These are phyloP conservation scores for Kandelia obovata DNA, from an alignment of 345 rosid genomes.

Conservation along the genomic window DNA sequence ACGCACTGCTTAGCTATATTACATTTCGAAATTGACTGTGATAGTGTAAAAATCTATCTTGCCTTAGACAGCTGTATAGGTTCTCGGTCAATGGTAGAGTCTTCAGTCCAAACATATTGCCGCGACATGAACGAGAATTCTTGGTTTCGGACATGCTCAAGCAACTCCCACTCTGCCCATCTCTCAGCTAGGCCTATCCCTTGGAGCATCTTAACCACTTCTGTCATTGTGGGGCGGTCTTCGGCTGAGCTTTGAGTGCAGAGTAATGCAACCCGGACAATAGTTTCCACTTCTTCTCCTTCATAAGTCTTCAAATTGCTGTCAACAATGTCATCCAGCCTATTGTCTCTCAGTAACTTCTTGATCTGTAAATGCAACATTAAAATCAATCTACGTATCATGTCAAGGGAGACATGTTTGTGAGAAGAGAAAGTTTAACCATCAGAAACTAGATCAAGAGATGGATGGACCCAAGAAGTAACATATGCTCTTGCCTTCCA, in stretches of 20 bases:
- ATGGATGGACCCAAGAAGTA: too few species aligned
- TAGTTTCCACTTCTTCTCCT: constrained; percentile 60
- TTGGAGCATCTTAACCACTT: constrained; percentile 73
- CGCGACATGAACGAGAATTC: constrained; percentile 49
- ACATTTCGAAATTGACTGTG: not conserved
- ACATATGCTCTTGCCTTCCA: too few species aligned
- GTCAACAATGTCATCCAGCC: constrained; percentile 75
- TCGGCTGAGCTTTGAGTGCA: constrained; percentile 80
- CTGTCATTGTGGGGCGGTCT: constrained; percentile 66
- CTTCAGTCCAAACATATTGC: constrained; percentile 65
- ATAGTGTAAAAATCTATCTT: constrained; percentile 33
- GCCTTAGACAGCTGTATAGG: constrained; percentile 74
- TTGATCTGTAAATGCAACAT: constrained; percentile 45
- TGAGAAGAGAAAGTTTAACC: too few species aligned
- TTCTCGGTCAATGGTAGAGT: constrained; percentile 60
- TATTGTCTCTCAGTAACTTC: constrained; percentile 64
- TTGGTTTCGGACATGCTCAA: constrained; percentile 56
- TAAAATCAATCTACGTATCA: not conserved
- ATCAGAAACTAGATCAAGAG: too few species aligned
- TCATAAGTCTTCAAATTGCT: constrained; percentile 49
- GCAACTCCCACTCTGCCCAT: constrained; percentile 74
- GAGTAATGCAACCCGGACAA: constrained; percentile 73
- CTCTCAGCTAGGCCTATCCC: constrained; percentile 65
- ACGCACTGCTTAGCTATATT: not conserved
- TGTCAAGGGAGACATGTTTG: not conserved